phyloP scores from a whole-genome alignment of 1,139 yeast species.

The Kluyveromyces sp. region DNA sequence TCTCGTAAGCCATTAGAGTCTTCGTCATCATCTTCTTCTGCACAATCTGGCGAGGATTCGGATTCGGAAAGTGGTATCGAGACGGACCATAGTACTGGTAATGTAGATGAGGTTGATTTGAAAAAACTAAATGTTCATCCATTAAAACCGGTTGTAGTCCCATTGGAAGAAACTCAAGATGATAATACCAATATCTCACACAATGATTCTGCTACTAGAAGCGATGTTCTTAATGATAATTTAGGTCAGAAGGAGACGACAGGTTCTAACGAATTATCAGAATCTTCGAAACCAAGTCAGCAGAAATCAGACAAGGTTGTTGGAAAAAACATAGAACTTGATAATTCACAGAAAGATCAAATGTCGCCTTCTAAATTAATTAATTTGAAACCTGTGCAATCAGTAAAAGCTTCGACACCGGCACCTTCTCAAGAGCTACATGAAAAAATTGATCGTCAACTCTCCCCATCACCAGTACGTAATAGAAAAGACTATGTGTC shows the following conservation, averaged over 20 bases:
- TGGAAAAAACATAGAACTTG: background rate
- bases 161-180: background rate
- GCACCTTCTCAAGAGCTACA: constrained; percentile 1
- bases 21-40: constrained; percentile 9
- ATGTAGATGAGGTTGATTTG: constrained; percentile 7
- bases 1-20: constrained; percentile 21
- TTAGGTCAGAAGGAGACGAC: too few relatives aligned
- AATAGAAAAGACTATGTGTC: constrained; percentile 5
- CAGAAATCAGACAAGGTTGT: background rate
- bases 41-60: constrained; percentile 11
- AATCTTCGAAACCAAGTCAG: too few relatives aligned
- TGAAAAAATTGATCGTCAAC: constrained; percentile 3
- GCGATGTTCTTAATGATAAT: too few relatives aligned
- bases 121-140: constrained; percentile 18
- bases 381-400: background rate
- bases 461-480: constrained; percentile 7
- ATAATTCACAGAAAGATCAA: too few relatives aligned
- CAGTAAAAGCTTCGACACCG: background rate
- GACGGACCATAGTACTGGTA: constrained; percentile 22
- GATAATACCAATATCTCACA: background rate
- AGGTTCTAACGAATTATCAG: too few relatives aligned
- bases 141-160: constrained; percentile 14
- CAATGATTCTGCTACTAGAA: too few relatives aligned
- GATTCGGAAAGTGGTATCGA: constrained; percentile 20
- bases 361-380: background rate